Base-by-base conservation (phyloP, 129 eudicot genomes). In the Flaveria bidentis region DNA sequence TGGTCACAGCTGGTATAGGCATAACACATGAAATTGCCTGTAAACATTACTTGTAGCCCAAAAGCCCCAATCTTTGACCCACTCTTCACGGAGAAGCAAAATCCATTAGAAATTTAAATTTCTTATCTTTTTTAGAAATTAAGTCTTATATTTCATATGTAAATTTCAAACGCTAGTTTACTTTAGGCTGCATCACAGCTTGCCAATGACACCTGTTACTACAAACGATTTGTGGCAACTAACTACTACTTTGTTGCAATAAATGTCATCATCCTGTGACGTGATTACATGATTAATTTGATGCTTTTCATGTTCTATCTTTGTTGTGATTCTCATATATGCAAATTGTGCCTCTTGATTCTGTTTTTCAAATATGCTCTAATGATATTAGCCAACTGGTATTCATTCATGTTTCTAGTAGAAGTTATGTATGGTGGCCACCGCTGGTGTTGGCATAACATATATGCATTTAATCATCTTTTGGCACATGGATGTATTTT, bases 151-250 rank as follows among this genome's bases (percentile, higher is more conserved):
- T 26, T 26, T 1, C 2, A 26, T 26, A 26, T 26, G 28, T 26
- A 26, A 26, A 26, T 26, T 1, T 23, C 41, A 44, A 46, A 46
- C 9, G 52, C 14, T 68, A 17, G 28, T 42, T 17, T 8, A 18
- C 72, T 41, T 18, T 18, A 67, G 53, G 72, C 53, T 44, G 26
- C 55, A 49, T 70, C 74, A 70, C 20, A 16, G 25, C 74, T 5
- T 60, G n/a, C 25, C 16, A 26, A 25, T 47, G 74, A 42, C 73
- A 69, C 20, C 52, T 20, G 3, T 57, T 20, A 16, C 6, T 57
- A 10, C 64, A 57, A 22, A 57, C 9, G 25, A 53, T 18, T 7
- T 57, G 42, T 61, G 42, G 16, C 20, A 6, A 7, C n/a, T 25
- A 30, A 17, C 71, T n/a, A 0, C 51, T 9, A 2, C 71, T 1